Percentiles rank a stretch among this genome's conserved stretches.
These are phyloP conservation scores for Tritrichomonas musculus DNA, from an alignment of 208 protist species.

Conservation along the genomic window DNA sequence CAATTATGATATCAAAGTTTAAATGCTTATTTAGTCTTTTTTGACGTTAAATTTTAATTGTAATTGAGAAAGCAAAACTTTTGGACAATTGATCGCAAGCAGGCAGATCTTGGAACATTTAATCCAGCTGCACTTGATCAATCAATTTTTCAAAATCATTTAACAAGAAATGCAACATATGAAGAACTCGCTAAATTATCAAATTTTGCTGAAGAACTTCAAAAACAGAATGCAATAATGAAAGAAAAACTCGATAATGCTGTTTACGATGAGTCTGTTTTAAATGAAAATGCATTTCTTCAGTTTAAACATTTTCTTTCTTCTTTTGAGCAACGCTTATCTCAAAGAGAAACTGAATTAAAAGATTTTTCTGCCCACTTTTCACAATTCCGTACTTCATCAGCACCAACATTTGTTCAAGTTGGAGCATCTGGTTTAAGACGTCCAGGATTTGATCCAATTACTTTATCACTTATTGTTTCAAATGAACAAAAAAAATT, in stretches of 20 bases:
- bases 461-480: constrained; percentile 1
- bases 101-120: not conserved
- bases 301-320: not conserved
- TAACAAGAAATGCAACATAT: not conserved
- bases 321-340: not conserved
- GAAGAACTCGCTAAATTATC: not conserved
- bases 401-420: not conserved
- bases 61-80: too few species aligned
- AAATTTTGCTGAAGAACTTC: not conserved
- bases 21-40: too few species aligned
- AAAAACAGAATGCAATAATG: not conserved
- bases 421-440: not conserved
- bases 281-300: not conserved
- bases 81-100: too few species aligned
- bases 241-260: not conserved
- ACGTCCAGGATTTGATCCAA: not conserved
- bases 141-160: not conserved
- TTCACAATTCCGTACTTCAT: not conserved
- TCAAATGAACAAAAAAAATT: constrained; percentile 1
- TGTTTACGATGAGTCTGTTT: not conserved
- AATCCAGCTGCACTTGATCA: not conserved
- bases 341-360: constrained; percentile 1
- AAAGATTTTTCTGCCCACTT: not conserved
- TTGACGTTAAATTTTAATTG: too few species aligned
- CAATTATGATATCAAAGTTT: too few species aligned